These are phyloP conservation scores for Aspergillus coremiiformis DNA, from an alignment of 495 filamentous ascomycete species.

Conservation along the genomic window DNA sequence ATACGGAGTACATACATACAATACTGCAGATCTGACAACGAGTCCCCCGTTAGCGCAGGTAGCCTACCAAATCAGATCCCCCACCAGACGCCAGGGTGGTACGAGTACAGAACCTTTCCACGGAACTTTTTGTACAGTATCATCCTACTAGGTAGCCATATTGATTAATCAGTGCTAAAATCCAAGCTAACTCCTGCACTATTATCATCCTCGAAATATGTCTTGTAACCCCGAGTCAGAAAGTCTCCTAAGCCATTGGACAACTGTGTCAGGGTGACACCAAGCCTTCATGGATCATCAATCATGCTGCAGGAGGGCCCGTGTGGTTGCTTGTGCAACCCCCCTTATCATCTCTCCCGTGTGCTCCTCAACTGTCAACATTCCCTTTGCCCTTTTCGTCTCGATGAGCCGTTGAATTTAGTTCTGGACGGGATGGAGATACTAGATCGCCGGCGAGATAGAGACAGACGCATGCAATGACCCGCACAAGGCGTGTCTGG, in stretches of 20 bases:
- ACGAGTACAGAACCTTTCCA: not conserved
- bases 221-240: not conserved
- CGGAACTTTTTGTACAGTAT: not conserved
- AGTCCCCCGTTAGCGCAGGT: constrained; percentile 4
- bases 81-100: not conserved
- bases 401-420: not conserved
- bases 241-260: not conserved
- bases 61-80: not conserved
- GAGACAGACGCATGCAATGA: not conserved
- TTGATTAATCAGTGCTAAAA: not conserved
- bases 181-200: not conserved
- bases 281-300: not conserved
- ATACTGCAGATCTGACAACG: constrained; percentile 9
- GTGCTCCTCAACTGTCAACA: not conserved
- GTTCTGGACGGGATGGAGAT: not conserved
- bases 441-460: not conserved
- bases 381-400: not conserved
- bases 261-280: not conserved
- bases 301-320: not conserved
- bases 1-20: too few relatives aligned
- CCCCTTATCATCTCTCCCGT: not conserved
- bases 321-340: not conserved
- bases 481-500: not conserved
- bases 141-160: not conserved
- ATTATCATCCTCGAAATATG: not conserved